phyloP scores from a whole-genome alignment of 2,329 filamentous ascomycete genomes.

The Pyrenochaeta sp. region DNA sequence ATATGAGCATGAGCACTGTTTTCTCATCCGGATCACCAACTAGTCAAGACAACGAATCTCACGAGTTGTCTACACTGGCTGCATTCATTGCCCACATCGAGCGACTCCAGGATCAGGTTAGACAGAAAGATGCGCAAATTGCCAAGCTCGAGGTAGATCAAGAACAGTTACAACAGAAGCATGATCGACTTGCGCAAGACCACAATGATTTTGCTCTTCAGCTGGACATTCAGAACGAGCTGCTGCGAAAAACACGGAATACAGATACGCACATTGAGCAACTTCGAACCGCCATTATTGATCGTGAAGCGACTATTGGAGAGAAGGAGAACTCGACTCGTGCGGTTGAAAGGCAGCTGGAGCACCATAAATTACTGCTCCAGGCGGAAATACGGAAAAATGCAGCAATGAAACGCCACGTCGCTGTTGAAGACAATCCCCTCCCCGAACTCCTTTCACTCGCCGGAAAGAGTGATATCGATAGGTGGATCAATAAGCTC shows the following conservation, averaged over 20 bases:
- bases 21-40: slow-evolving; percentile 34
- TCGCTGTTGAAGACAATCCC: slow-evolving; percentile 29
- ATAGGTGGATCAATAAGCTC: slow-evolving; percentile 45
- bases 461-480: slow-evolving; percentile 43
- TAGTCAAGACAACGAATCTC: slow-evolving; percentile 19
- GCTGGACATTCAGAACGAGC: slow-evolving; percentile 37
- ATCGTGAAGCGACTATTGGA: slow-evolving; percentile 41
- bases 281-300: slow-evolving; percentile 37
- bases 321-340: slow-evolving; percentile 43
- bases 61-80: slow-evolving; percentile 33
- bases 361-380: slow-evolving; percentile 51
- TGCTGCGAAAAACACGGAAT: slow-evolving; percentile 36
- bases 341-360: slow-evolving; percentile 46
- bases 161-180: slow-evolving; percentile 24
- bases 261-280: slow-evolving; percentile 40
- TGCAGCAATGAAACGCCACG: slow-evolving; percentile 35
- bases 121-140: slow-evolving; percentile 38
- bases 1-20: slow-evolving; percentile 40
- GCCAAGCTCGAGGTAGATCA: slow-evolving; percentile 32
- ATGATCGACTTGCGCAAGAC: slow-evolving; percentile 31
- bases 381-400: slow-evolving; percentile 53
- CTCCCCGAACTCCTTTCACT: slow-evolving; percentile 40
- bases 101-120: slow-evolving; percentile 43
- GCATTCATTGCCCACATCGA: slow-evolving; percentile 40
- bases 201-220: slow-evolving; percentile 33